Conservation (phyloP, 805 yeast genomes). For the Candida xiaguanensis region DNA sequence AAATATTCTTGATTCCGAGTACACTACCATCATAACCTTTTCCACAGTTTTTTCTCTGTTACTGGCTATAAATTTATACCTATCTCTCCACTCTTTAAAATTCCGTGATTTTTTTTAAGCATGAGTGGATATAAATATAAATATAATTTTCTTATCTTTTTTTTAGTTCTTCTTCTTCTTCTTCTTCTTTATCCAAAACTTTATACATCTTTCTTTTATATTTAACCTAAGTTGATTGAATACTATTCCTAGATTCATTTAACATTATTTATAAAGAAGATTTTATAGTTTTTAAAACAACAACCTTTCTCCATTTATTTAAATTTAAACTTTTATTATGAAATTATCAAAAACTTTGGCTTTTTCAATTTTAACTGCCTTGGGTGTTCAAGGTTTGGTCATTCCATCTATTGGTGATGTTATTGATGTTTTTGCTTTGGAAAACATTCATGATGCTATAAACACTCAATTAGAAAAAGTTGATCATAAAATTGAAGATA, state of each 20-base stretch:
- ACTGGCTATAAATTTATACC: background rate
- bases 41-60: background rate
- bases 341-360: slow-evolving; percentile 41
- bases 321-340: no score
- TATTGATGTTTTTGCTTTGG: slow-evolving; percentile 32
- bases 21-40: no score
- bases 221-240: no score
- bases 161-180: background rate
- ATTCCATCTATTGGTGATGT: slow-evolving; percentile 52
- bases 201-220: background rate
- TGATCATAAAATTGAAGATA: slow-evolving; percentile 1
- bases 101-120: background rate
- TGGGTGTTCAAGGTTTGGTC: slow-evolving; percentile 48
- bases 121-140: no score
- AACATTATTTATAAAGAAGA: background rate
- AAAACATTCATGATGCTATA: slow-evolving; percentile 9
- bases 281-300: no score
- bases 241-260: background rate
- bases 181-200: background rate
- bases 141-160: background rate
- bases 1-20: no score
- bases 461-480: slow-evolving; percentile 6
- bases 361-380: slow-evolving; percentile 37
- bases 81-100: background rate
- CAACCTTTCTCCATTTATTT: no score